Percentiles rank a stretch among this genome's conserved stretches.
Conservation (phyloP, 805 yeast genomes). For the Saturnispora quitensis region DNA sequence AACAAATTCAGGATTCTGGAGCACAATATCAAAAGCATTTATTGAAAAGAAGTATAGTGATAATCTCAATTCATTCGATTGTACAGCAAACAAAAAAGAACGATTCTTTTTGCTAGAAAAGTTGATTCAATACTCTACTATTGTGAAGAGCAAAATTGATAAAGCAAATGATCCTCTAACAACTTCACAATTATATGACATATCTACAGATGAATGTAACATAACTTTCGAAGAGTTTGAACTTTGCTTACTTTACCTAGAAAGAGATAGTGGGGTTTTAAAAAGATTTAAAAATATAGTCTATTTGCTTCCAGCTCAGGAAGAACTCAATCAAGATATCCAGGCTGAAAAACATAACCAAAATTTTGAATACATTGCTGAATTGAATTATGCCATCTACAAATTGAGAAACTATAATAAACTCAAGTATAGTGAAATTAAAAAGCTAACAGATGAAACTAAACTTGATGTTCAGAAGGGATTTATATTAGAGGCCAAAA, state of each 20-base stretch:
- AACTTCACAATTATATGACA: conserved; percentile 10
- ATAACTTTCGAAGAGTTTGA: conserved; percentile 17
- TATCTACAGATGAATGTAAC: conserved; percentile 1
- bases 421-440: conserved; percentile 10
- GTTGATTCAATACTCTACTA: conserved; percentile 10
- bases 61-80: conserved; percentile 10
- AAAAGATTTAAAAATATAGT: background rate
- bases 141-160: background rate
- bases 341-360: conserved; percentile 9
- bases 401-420: conserved; percentile 15
- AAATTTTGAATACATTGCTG: conserved; percentile 19
- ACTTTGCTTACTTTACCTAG: conserved; percentile 18
- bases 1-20: background rate
- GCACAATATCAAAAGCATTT: conserved; percentile 8
- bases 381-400: conserved; percentile 23
- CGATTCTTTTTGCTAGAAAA: conserved; percentile 15
- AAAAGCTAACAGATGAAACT: conserved; percentile 6
- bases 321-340: background rate
- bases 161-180: conserved; percentile 13
- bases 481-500: conserved; percentile 17
- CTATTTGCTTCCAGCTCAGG: background rate
- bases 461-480: conserved; percentile 13
- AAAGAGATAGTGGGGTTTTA: conserved; percentile 12
- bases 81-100: conserved; percentile 12
- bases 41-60: background rate